Evolutionary conservation across 1,139 yeast species (phyloP), one percentile per base, ranked within the genome.

Genomic region (Yamadazyma diddensiae): DNA sequence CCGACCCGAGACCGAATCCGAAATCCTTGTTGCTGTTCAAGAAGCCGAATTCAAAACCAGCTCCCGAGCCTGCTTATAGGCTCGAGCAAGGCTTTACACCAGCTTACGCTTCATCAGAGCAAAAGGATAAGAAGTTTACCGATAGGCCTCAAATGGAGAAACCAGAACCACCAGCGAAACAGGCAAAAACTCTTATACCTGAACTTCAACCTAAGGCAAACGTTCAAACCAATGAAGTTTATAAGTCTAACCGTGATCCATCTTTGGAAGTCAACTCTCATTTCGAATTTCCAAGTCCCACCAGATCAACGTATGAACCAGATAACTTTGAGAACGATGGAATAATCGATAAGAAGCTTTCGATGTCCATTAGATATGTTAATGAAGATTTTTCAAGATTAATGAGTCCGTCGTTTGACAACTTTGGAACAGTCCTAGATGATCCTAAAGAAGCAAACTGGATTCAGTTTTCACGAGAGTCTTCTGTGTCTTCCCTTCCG

Each of bases 391-490:
- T 16, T 8, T 14, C 24, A 18, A 24, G 16, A 14, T 31, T 31
- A 16, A 21, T 56, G 32, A 23, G 21, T 24, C 33, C 21, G 9
- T 28, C 27, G 9, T 19, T 30, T 13, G 29, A 13, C 11, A 18
- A 30, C 22, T 18, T 13, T 18, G 24, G 21, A 5, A 21, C 19
- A 18, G 15, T 22, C 6, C 27, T 19, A 9, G 34, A 31, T 21
- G 45, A 43, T 12, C 70, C 63, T 30, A 62, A 62, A 1, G 62
- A 57, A 33, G 52, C 62, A 5, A 67, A 67, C 38, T 67, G 73
- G 73, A 50, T 56, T n/a, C 36, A 25, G n/a, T 35, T 42, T 14
- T 42, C 47, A 2, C 34, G 49, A 21, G 42, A 42, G 10, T 41
- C 46, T 3, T 45, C 49, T 2, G 18, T 26, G 8, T 30, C 37